Evolutionary conservation across 2,329 filamentous ascomycete genomes (phyloP), one percentile per base, ranked within the genome.

Genomic region (Alternaria triticina): DNA sequence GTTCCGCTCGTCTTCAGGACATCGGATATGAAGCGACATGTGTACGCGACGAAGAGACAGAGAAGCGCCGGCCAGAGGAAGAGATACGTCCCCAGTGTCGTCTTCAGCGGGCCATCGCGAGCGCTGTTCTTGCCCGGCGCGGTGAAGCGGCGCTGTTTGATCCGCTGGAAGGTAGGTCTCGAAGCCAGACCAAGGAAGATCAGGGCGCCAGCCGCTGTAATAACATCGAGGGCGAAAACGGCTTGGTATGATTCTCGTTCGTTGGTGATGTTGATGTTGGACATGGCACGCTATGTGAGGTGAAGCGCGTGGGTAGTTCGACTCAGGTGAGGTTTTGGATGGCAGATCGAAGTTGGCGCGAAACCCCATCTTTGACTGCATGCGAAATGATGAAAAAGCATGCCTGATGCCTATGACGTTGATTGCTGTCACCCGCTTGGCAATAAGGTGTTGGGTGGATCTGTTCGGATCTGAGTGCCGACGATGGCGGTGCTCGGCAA

Each of bases 201-300:
- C 4, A 62, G 13, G 9, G 60, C 54, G 6, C 30, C 15, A 5
- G 54, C 49, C 3, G 60, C 60, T 0, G 49, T 58, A 4, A 62
- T 30, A 28, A 58, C 45, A 30, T 62, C 60, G 49, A 62, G 60
- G 25, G 60, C 54, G 40, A 62, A 62, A 1, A 62, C 49, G n/a
- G 60, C 60, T 33, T 58, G 54, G 15, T 58, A 62, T 0, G 60
- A 62, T n/a, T 28, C 22, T 20, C 47, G 43, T 44, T 62, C 43
- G 23, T 44, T 13, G 9, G 54, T 58, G 15, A 62, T 43, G n/a
- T 52, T 44, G 27, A 54, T 47, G 22, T 13, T 20, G n/a, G 60
- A 58, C 60, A 62, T 62, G 15, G 28, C 52, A 40, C 12, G 23
- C 20, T 50, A 2, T 7, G 30, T 9, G 30, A 30, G 11, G 4